Conservation (phyloP, 2,329 filamentous ascomycete genomes). For the Colletotrichum sp. region DNA sequence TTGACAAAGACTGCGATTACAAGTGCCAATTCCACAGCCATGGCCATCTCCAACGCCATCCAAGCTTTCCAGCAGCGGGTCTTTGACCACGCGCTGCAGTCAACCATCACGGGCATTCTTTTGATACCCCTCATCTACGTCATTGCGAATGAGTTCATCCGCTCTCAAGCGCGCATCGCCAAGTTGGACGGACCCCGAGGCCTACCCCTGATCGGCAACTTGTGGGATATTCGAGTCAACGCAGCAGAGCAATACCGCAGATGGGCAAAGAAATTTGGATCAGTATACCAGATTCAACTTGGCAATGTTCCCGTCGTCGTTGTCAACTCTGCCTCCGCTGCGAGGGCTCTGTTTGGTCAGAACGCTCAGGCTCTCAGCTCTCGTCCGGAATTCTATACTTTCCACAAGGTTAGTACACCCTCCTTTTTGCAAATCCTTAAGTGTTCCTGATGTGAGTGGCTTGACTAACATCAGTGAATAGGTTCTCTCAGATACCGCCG, state of each 20-base stretch:
- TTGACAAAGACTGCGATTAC: background rate
- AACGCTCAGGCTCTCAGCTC: conserved; percentile 60
- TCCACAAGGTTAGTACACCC: conserved; percentile 53
- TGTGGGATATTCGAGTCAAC: conserved; percentile 59
- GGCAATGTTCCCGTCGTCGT: conserved; percentile 63
- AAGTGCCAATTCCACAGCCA: conserved; percentile 3
- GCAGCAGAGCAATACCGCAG: conserved; percentile 61
- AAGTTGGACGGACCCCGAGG: conserved; percentile 54
- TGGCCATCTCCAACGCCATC: conserved; percentile 31
- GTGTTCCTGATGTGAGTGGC: background rate
- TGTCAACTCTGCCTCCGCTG: conserved; percentile 58
- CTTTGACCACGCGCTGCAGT: conserved; percentile 26
- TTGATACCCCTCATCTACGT: conserved; percentile 46
- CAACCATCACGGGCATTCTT: background rate
- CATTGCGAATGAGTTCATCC: conserved; percentile 53
- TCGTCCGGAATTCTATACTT: conserved; percentile 63
- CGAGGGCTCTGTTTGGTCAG: conserved; percentile 55
- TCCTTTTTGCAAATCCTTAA: accelerated
- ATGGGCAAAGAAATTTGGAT: conserved; percentile 54
- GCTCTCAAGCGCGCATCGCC: conserved; percentile 46
- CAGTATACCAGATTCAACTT: conserved; percentile 62
- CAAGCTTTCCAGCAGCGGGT: conserved; percentile 23
- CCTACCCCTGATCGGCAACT: conserved; percentile 59
- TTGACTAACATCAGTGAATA: conserved; percentile 25
- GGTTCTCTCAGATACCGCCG: conserved; percentile 69